Conservation (phyloP, 2,329 filamentous ascomycete genomes). For the Westerdykella ornata region DNA sequence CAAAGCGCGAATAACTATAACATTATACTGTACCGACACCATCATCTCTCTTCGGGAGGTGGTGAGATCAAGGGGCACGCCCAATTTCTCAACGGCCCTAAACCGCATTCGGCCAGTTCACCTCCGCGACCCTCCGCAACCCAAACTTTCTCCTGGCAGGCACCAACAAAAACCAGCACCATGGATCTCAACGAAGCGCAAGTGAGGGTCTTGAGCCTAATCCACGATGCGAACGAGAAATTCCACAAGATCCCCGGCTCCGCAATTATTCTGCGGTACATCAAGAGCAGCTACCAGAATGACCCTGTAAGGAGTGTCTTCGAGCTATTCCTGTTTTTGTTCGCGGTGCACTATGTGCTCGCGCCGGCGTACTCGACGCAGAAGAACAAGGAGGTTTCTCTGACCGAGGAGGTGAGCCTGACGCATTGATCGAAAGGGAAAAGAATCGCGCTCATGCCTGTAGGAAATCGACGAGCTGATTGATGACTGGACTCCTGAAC, state of each 20-base stretch:
- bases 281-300: conserved; percentile 95
- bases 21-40: too few relatives aligned
- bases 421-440: background rate
- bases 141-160: background rate
- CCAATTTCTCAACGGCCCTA: too few relatives aligned
- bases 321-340: conserved; percentile 87
- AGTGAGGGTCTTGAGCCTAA: conserved; percentile 47
- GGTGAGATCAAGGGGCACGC: too few relatives aligned
- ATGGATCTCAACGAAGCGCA: conserved; percentile 55
- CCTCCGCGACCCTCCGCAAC: background rate
- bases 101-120: background rate
- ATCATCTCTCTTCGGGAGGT: too few relatives aligned
- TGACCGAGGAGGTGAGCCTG: conserved; percentile 65
- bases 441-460: conserved; percentile 4
- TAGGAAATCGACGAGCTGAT: conserved; percentile 93
- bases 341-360: conserved; percentile 88
- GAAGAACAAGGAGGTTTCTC: conserved; percentile 80
- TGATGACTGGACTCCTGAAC: conserved; percentile 93
- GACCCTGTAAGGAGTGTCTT: conserved; percentile 90
- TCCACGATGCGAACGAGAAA: conserved; percentile 52
- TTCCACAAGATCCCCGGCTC: conserved; percentile 93
- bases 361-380: conserved; percentile 88
- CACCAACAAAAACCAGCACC: conserved; percentile 1
- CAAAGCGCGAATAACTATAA: too few relatives aligned
- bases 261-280: conserved; percentile 88